Evolutionary conservation across 192 early-diverging fungal species (phyloP), one percentile per base, ranked within the genome.

Genomic region (Podila verticillata): DNA sequence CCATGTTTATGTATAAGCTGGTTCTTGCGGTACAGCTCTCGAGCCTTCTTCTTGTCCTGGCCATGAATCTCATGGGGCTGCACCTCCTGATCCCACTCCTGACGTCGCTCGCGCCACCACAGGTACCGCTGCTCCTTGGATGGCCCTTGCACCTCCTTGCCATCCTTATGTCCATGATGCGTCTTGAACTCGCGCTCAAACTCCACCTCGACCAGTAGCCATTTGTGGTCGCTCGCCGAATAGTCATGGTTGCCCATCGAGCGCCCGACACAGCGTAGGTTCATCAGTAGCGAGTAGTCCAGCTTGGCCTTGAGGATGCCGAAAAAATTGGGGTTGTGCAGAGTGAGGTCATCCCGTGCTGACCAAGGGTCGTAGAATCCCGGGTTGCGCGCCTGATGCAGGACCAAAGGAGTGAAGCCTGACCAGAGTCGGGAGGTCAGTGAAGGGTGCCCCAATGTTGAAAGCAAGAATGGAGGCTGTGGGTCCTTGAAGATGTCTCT

Each of bases 291-390:
- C 5, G 92, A 88, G 86, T 91, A 93, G 73, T 95, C 93, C 10
- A 92, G 85, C 60, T 93, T 95, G 17, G 90, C 93, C 7, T 84
- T 83, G 64, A 90, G 91, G 58, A 88, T 68, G n/a, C 92, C 92
- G 30, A 79, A 75, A 61, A 92, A 90, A n/a, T 68, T 74, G 32
- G 84, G 84, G 64, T 89, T 91, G 15, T 87, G 85, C 8, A 95
- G 77, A 5, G 93, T 95, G 35, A 92, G 74, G 56, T 93, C 90
- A 17, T 84, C 68, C 7, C 80, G 63, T 13, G 87, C 58, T 32
- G 86, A 84, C 85, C 91, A 95, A 48, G 92, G 92, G 44, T 95
- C 93, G 60, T 83, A 91, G 82, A 93, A 95, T 17, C 91, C 92
- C 0, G 92, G 92, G 66, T 95, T 95, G 20, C 86, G 73, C 7